Conservation (phyloP, 192 early-diverging fungal genomes). For the Coemansia reversa region DNA sequence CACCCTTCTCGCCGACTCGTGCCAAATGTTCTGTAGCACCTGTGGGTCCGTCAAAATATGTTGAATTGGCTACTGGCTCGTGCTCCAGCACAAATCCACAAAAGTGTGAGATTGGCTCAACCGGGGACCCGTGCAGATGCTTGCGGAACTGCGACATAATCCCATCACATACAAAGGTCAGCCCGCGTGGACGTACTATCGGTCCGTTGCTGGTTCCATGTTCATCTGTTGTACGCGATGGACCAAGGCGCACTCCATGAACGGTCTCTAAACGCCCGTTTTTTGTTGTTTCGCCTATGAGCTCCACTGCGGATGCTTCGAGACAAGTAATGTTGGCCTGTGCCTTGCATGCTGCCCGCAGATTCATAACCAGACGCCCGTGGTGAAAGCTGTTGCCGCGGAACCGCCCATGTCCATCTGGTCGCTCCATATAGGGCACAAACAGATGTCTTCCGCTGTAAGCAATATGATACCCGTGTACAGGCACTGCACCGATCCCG, state of each 20-base stretch:
- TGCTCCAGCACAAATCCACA: conserved; percentile 49
- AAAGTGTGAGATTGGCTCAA: conserved; percentile 44
- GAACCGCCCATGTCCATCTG: conserved; percentile 51
- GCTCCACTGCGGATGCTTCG: conserved; percentile 73
- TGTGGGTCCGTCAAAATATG: conserved; percentile 82
- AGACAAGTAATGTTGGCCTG: conserved; percentile 66
- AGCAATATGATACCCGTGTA: conserved; percentile 85
- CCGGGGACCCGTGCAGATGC: conserved; percentile 19
- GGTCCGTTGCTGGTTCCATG: conserved; percentile 24
- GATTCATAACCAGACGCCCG: conserved; percentile 85
- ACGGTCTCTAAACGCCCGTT: conserved; percentile 5
- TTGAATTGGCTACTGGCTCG: conserved; percentile 59
- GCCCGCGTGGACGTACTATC: conserved; percentile 33
- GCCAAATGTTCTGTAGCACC: conserved; percentile 10
- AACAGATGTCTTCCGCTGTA: conserved; percentile 61
- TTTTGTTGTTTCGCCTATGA: conserved; percentile 50
- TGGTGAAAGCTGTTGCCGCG: conserved; percentile 89
- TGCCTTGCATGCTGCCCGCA: conserved; percentile 63
- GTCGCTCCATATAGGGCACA: conserved; percentile 68
- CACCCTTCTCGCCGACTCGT: background rate
- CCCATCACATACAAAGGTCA: conserved; percentile 91
- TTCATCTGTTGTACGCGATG: conserved; percentile 6
- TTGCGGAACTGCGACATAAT: conserved; percentile 93
- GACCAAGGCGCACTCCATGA: conserved; percentile 26
- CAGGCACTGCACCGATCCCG: conserved; percentile 80